A percentile compares a stretch with the other conserved stretches of the same genome.
Conservation (phyloP, 2,329 filamentous ascomycete species). For the Amesomyces nigricolor region DNA sequence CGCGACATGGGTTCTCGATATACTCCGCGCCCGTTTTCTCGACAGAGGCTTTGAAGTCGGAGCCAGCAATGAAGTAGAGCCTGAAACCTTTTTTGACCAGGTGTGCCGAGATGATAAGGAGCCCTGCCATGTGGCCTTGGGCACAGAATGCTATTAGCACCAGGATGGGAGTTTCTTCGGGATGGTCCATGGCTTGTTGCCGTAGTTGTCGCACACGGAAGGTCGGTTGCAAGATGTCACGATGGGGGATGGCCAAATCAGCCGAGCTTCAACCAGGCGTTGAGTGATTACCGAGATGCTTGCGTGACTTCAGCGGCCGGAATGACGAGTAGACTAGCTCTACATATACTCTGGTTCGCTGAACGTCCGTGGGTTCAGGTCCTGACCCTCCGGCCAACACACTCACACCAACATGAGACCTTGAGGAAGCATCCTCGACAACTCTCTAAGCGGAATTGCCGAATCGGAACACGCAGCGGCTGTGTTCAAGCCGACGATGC, state of each 20-base stretch:
- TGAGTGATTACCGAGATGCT: neutral
- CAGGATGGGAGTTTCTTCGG: conserved; percentile 27
- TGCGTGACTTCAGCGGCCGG: too few species aligned
- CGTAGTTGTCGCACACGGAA: neutral
- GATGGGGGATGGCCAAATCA: neutral
- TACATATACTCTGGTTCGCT: too few species aligned
- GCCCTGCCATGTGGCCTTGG: conserved; percentile 31
- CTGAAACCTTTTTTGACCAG: conserved; percentile 38
- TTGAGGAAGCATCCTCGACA: too few species aligned
- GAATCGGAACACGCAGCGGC: too few species aligned
- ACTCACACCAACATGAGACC: too few species aligned
- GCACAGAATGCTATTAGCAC: conserved; percentile 28
- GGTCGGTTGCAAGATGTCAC: neutral
- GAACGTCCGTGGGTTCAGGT: too few species aligned
- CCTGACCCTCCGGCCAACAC: too few species aligned
- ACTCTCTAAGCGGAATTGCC: too few species aligned
- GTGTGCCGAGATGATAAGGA: conserved; percentile 33
- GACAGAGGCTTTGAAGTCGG: conserved; percentile 33
- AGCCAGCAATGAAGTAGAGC: conserved; percentile 38
- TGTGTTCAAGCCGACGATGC: too few species aligned
- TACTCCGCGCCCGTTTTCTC: conserved; percentile 36
- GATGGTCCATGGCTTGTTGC: neutral
- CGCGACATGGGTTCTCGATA: conserved; percentile 22
- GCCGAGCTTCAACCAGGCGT: too few species aligned
- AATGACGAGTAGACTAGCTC: too few species aligned